Evolutionary conservation across 108 stramenopile species (phyloP), one percentile per base, ranked within the genome.

Genomic region (Nitzschia sp.): DNA sequence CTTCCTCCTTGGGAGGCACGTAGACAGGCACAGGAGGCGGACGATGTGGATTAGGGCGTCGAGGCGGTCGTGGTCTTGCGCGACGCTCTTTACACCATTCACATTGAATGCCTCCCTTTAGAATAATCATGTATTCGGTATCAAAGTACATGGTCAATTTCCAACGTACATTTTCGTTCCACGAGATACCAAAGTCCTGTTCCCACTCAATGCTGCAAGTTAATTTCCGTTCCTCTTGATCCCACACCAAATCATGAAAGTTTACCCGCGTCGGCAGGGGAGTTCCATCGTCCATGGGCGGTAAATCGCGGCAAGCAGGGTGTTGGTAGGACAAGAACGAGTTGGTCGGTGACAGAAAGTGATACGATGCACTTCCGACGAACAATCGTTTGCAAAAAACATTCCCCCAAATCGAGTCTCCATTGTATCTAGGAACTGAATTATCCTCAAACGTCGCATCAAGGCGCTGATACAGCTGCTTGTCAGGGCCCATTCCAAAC

Each of bases 311-410:
- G 26, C 82, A 82, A 49, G 57, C 49, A 1, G 85, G 81, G 64
- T 85, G 82, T 34, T 84, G 79, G 48, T 90, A 90, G 11, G 82
- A 85, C 34, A 90, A 77, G 55, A 75, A 90, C 0, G 84, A 82
- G 9, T 68, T 51, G 29, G 71, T 54, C 19, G 63, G 64, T 2
- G 75, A 69, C 11, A 82, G 18, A 65, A 90, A 90, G 69, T 90
- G 89, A 68, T 90, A 90, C 21, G 84, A 87, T 31, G 89, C 86
- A 35, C 83, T 72, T 51, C 89, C 89, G 36, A 85, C 71, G 28
- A 64, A 73, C 34, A 85, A 65, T 9, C 59, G 73, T 51, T 90
- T 86, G 59, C 72, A 76, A 34, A 83, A 90, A 0, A 78, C 76
- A 59, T 90, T 90, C 6, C 86, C 86, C 81, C 82, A 89, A 3